Conservation (phyloP, 1,284 basidiomycete species). For the Pseudozyma tsukubaensis region DNA sequence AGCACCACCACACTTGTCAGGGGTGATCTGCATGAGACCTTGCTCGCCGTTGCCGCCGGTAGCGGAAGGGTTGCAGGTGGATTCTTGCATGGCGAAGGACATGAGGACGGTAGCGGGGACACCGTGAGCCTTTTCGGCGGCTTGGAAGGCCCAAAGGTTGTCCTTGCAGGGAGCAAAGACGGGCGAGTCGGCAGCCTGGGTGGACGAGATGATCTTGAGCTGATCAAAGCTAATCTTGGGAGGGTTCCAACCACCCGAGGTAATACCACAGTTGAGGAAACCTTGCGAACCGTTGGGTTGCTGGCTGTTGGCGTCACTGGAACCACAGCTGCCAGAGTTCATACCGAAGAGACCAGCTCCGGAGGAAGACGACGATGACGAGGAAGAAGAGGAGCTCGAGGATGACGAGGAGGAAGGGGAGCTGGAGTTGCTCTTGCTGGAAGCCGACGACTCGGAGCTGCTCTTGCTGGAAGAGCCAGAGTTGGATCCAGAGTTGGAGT, state of each 20-base stretch:
- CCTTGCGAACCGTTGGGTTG: slow-evolving; percentile 54
- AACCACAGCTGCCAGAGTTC: slow-evolving; percentile 28
- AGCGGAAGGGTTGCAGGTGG: slow-evolving; percentile 52
- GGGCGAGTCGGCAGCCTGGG: slow-evolving; percentile 34
- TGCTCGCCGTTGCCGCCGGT: slow-evolving; percentile 59
- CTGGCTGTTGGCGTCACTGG: slow-evolving; percentile 31
- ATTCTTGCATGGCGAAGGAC: slow-evolving; percentile 62
- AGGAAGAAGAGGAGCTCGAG: slow-evolving; percentile 11
- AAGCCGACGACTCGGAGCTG: background rate
- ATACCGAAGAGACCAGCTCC: slow-evolving; percentile 44
- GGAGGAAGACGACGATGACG: slow-evolving; percentile 20
- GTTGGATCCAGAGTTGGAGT: slow-evolving; percentile 13
- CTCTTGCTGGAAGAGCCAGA: slow-evolving; percentile 5
- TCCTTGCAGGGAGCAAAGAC: slow-evolving; percentile 54
- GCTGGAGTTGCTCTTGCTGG: slow-evolving; percentile 6
- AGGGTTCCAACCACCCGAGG: slow-evolving; percentile 50
- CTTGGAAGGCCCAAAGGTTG: slow-evolving; percentile 50
- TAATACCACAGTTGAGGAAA: slow-evolving; percentile 62
- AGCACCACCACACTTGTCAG: slow-evolving; percentile 56
- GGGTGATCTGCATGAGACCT: slow-evolving; percentile 63
- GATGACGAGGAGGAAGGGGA: slow-evolving; percentile 21
- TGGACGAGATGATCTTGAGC: slow-evolving; percentile 45
- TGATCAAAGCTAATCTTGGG: slow-evolving; percentile 47
- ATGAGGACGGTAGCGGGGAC: slow-evolving; percentile 57
- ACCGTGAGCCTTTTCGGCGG: slow-evolving; percentile 35